phyloP scores from a whole-genome alignment of 2,329 filamentous ascomycete genomes.

The Thelonectria rubi region DNA sequence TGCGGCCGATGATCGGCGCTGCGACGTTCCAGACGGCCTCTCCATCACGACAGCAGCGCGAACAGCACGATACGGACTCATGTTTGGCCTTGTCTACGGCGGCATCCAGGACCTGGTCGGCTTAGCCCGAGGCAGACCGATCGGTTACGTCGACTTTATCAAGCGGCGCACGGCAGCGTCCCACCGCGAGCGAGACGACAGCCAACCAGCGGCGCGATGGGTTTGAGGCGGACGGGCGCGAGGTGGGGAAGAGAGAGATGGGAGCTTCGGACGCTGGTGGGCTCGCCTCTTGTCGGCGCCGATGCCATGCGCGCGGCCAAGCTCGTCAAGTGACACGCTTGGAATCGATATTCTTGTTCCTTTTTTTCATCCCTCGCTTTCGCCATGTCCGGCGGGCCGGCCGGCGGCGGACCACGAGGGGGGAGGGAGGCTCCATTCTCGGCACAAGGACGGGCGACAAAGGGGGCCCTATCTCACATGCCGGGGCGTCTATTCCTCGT shows the following conservation, averaged over 20 bases:
- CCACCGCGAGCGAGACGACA: slow-evolving; percentile 19
- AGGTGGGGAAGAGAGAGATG: slow-evolving; percentile 15
- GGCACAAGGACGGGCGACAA: slow-evolving; percentile 3
- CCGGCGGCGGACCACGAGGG: slow-evolving; percentile 10
- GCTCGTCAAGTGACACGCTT: slow-evolving; percentile 5
- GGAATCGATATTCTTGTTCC: background rate
- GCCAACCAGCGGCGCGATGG: slow-evolving; percentile 25
- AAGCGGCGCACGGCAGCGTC: slow-evolving; percentile 47
- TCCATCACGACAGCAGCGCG: slow-evolving; percentile 78
- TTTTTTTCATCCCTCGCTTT: background rate
- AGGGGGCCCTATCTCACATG: slow-evolving; percentile 8
- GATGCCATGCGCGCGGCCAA: slow-evolving; percentile 26
- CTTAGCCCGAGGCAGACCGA: slow-evolving; percentile 73
- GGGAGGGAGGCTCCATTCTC: background rate
- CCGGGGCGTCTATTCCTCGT: background rate
- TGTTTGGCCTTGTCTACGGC: slow-evolving; percentile 83
- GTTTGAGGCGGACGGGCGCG: slow-evolving; percentile 20
- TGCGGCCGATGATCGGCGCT: slow-evolving; percentile 43
- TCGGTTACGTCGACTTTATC: slow-evolving; percentile 78
- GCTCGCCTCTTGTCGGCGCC: slow-evolving; percentile 24
- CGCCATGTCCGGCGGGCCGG: slow-evolving; percentile 5
- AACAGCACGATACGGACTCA: slow-evolving; percentile 81
- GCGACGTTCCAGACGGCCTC: slow-evolving; percentile 78
- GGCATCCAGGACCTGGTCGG: slow-evolving; percentile 80
- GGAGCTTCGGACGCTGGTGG: slow-evolving; percentile 16